phyloP scores from a whole-genome alignment of 768 basidiomycete species.

The Postia placenta region DNA sequence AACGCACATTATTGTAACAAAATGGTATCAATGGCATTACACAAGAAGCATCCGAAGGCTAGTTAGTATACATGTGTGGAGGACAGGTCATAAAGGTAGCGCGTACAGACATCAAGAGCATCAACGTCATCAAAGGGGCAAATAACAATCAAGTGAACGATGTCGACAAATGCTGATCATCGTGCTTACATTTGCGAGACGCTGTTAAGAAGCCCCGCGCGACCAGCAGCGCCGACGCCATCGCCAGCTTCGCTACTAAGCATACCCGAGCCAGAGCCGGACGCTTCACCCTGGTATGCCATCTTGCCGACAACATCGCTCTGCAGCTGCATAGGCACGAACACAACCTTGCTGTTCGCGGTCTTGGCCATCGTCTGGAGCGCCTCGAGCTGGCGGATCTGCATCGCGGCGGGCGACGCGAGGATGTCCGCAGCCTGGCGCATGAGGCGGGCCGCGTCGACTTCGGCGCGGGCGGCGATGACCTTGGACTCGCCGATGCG shows the following conservation, averaged over 20 bases:
- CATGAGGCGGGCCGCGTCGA: conserved; percentile 93
- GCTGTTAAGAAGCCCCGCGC: conserved; percentile 48
- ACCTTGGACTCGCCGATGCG: conserved; percentile 95
- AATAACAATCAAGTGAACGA: too few species aligned
- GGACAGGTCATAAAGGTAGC: too few species aligned
- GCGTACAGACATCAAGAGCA: too few species aligned
- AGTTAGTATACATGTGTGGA: too few species aligned
- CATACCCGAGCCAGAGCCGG: conserved; percentile 21
- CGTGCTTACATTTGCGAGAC: conserved; percentile 29
- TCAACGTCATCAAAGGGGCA: too few species aligned
- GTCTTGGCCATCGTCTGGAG: conserved; percentile 93
- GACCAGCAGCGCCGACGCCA: conserved; percentile 35
- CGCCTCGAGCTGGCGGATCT: conserved; percentile 94
- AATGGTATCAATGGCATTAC: too few species aligned
- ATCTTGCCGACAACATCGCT: conserved; percentile 59
- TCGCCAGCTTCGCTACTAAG: conserved; percentile 32
- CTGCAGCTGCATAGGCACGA: conserved; percentile 90
- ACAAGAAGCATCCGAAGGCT: too few species aligned
- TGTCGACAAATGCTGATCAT: background rate
- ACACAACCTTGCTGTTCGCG: conserved; percentile 86
- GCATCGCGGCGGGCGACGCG: conserved; percentile 95
- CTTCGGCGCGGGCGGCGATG: conserved; percentile 93
- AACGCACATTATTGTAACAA: too few species aligned
- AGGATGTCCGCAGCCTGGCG: conserved; percentile 94
- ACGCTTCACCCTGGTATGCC: conserved; percentile 16